phyloP scores from a whole-genome alignment of 2,329 filamentous ascomycete species.

The Ophiostoma sp. region DNA sequence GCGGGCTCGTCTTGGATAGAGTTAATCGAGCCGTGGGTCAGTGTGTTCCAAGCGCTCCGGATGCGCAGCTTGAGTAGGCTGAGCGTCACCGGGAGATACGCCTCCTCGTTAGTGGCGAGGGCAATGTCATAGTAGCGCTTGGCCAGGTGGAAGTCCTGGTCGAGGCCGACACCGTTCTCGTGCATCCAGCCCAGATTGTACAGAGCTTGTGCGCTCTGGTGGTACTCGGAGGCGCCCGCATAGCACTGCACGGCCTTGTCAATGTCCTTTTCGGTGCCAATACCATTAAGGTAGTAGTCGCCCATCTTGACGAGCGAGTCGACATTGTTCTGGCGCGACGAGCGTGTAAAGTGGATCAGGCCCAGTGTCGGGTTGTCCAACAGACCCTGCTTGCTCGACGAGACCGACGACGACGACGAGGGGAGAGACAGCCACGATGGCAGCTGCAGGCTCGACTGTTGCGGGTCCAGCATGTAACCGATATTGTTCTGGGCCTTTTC shows the following conservation, averaged over 20 bases:
- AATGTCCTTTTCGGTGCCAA: slow-evolving; percentile 69
- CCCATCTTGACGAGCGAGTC: slow-evolving; percentile 97
- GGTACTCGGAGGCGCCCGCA: slow-evolving; percentile 83
- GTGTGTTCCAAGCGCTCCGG: slow-evolving; percentile 89
- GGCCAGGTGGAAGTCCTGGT: slow-evolving; percentile 94
- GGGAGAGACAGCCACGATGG: slow-evolving; percentile 47
- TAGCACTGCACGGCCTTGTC: slow-evolving; percentile 94
- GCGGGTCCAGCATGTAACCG: slow-evolving; percentile 78
- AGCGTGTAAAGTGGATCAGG: slow-evolving; percentile 92
- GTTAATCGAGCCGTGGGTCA: slow-evolving; percentile 88
- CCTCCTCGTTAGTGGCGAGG: slow-evolving; percentile 86
- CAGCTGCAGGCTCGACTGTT: slow-evolving; percentile 61
- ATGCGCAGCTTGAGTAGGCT: slow-evolving; percentile 81
- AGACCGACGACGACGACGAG: not conserved
- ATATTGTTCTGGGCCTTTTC: slow-evolving; percentile 89
- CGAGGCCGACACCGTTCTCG: slow-evolving; percentile 89
- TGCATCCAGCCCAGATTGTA: slow-evolving; percentile 99
- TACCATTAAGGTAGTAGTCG: slow-evolving; percentile 88
- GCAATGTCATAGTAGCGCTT: slow-evolving; percentile 96
- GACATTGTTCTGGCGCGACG: slow-evolving; percentile 87
- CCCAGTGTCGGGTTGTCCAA: slow-evolving; percentile 63
- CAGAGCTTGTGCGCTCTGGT: slow-evolving; percentile 89
- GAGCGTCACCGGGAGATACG: slow-evolving; percentile 88
- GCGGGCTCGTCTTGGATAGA: slow-evolving; percentile 87
- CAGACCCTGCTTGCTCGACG: slow-evolving; percentile 35